phyloP scores from a whole-genome alignment of 495 filamentous ascomycete species.

The Aspergillus biplanus region DNA sequence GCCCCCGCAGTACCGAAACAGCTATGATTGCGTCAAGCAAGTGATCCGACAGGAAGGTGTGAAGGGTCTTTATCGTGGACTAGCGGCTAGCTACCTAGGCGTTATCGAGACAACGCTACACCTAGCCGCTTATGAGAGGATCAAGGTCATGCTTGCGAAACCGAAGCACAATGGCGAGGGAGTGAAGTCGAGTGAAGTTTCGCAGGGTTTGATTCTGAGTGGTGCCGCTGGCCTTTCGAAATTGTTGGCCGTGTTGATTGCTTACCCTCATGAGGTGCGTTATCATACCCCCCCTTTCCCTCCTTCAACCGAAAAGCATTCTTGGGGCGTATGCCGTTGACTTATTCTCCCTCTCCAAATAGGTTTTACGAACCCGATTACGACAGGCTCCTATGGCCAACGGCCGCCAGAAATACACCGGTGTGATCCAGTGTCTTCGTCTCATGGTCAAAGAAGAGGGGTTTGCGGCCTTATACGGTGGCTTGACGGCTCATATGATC shows the following conservation, averaged over 20 bases:
- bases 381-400: constrained; percentile 77
- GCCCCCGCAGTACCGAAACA: constrained; percentile 70
- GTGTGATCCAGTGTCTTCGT: constrained; percentile 79
- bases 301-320: neutral
- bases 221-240: constrained; percentile 81
- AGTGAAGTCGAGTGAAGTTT: constrained; percentile 33
- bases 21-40: constrained; percentile 77
- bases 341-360: constrained; percentile 52
- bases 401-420: constrained; percentile 78
- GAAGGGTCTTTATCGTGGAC: constrained; percentile 77
- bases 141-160: constrained; percentile 67
- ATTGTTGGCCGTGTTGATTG: constrained; percentile 74
- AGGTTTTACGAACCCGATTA: constrained; percentile 50
- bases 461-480: constrained; percentile 79
- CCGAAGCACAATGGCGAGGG: constrained; percentile 53
- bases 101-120: constrained; percentile 85
- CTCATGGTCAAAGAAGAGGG: constrained; percentile 85
- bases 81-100: constrained; percentile 86
- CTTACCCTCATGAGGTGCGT: constrained; percentile 83
- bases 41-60: constrained; percentile 77
- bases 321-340: constrained; percentile 3
- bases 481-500: constrained; percentile 82
- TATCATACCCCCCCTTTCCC: constrained; percentile 4
- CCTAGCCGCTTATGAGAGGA: constrained; percentile 84
- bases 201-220: constrained; percentile 51